phyloP scores from a whole-genome alignment of 1,284 basidiomycete species.

The Ceratobasidium sp. region DNA sequence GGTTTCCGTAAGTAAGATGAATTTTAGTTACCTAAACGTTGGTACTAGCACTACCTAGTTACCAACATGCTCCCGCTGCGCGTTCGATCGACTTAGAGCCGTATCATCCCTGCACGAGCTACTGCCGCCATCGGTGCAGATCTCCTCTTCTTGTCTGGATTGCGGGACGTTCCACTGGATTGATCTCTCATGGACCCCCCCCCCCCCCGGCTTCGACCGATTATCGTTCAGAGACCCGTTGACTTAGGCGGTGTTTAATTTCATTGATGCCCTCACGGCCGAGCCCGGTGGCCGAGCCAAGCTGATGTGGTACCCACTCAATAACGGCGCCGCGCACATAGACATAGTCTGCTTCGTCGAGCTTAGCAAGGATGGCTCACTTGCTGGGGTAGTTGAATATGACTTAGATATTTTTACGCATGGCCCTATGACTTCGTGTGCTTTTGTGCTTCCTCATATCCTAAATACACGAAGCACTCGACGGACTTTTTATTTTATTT shows the following conservation, averaged over 20 bases:
- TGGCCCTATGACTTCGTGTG: not conserved
- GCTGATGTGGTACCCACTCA: not conserved
- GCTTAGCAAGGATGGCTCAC: constrained; percentile 10
- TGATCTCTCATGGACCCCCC: not conserved
- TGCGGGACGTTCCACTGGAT: not conserved
- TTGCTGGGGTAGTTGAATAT: constrained; percentile 4
- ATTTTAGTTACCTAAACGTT: no score
- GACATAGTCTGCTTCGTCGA: constrained; percentile 15
- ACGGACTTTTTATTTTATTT: no score
- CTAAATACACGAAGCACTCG: not conserved
- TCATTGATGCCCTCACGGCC: not conserved
- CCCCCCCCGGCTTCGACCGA: not conserved
- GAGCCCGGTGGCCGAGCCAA: not conserved
- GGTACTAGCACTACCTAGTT: not conserved
- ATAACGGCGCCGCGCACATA: constrained; percentile 7
- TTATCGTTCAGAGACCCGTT: not conserved
- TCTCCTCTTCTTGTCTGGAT: not conserved
- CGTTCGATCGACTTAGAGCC: not conserved
- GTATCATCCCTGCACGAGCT: not conserved
- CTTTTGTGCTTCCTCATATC: not conserved
- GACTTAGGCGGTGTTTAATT: not conserved
- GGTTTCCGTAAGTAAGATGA: not conserved
- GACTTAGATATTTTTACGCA: constrained; percentile 6
- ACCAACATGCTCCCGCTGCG: constrained; percentile 13
- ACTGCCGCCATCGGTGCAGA: not conserved